Evolutionary conservation across 257 asterid species (phyloP).

Genomic region (Echites panduratus): DNA sequence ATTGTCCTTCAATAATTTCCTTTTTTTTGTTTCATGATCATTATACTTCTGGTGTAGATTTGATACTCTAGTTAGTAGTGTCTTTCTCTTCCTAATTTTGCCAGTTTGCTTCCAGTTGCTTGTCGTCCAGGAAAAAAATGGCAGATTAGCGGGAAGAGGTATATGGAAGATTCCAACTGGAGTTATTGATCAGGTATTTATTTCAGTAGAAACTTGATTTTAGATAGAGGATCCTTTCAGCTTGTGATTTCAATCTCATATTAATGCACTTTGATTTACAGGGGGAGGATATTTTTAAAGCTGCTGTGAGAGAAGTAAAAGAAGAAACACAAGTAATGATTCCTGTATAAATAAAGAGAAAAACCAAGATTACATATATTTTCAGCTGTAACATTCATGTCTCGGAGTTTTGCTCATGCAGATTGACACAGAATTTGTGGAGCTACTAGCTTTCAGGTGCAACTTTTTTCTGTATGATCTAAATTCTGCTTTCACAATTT

Average conservation of each 20-base stretch:
- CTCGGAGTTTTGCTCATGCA: conserved; percentile 23
- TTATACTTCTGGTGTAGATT: not conserved
- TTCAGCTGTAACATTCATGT: conserved; percentile 4
- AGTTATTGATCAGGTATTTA: conserved; percentile 52
- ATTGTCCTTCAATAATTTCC: not conserved
- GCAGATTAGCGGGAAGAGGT: conserved; percentile 44
- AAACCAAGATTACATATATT: not conserved
- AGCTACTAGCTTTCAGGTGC: conserved; percentile 45
- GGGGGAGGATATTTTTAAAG: conserved; percentile 66
- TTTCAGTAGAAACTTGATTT: conserved; percentile 5
- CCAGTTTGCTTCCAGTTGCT: conserved; percentile 48
- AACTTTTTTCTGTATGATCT: too few species aligned
- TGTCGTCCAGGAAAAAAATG: conserved; percentile 65
- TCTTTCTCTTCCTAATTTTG: not conserved
- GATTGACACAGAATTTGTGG: conserved; percentile 42
- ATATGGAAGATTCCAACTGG: conserved; percentile 86
- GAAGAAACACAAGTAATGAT: conserved; percentile 78
- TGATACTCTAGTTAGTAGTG: not conserved
- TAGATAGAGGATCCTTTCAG: not conserved
- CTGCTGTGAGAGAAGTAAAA: conserved; percentile 67
- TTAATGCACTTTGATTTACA: conserved; percentile 24
- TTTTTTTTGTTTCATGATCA: not conserved
- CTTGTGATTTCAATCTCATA: conserved; percentile 6
- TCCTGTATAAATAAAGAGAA: not conserved
- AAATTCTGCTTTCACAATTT: not conserved